Evolutionary conservation across 352 stramenopile species (phyloP).

Genomic region (Elongisporangium prolatum): DNA sequence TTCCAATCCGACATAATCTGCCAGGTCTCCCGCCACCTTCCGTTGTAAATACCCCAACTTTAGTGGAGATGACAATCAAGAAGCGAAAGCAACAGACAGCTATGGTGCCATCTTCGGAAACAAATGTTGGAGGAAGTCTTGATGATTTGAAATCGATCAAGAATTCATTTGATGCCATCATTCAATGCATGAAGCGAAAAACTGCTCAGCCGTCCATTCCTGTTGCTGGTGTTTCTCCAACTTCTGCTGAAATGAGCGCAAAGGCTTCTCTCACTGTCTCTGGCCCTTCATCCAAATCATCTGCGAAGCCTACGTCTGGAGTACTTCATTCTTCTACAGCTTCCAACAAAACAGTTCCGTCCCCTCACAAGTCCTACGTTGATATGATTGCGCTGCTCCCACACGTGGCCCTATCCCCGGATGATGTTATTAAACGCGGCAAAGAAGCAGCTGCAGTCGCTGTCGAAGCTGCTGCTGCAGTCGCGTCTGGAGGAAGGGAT

Average conservation of each 20-base stretch:
- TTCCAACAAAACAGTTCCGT: constrained; percentile 15
- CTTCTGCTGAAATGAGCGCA: constrained; percentile 7
- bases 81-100: constrained; percentile 33
- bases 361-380: constrained; percentile 75
- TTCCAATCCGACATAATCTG: constrained; percentile 42
- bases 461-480: constrained; percentile 64
- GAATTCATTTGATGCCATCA: constrained; percentile 77
- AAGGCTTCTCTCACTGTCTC: constrained; percentile 10
- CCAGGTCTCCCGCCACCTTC: constrained; percentile 62
- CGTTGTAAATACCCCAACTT: constrained; percentile 38
- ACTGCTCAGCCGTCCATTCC: constrained; percentile 66
- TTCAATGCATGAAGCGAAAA: constrained; percentile 86
- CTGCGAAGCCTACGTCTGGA: constrained; percentile 5
- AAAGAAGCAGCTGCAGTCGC: constrained; percentile 73
- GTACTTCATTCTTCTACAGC: not conserved
- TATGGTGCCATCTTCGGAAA: constrained; percentile 2
- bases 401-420: constrained; percentile 39
- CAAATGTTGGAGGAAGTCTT: constrained; percentile 15
- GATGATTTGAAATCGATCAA: constrained; percentile 78
- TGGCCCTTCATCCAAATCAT: constrained; percentile 6
- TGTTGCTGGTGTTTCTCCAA: constrained; percentile 25
- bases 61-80: constrained; percentile 50
- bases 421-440: constrained; percentile 86
- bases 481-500: constrained; percentile 50
- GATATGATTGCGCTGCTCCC: constrained; percentile 71